These are phyloP conservation scores for Lagenidium giganteum DNA, from an alignment of 352 stramenopile genomes.

Conservation along the genomic window DNA sequence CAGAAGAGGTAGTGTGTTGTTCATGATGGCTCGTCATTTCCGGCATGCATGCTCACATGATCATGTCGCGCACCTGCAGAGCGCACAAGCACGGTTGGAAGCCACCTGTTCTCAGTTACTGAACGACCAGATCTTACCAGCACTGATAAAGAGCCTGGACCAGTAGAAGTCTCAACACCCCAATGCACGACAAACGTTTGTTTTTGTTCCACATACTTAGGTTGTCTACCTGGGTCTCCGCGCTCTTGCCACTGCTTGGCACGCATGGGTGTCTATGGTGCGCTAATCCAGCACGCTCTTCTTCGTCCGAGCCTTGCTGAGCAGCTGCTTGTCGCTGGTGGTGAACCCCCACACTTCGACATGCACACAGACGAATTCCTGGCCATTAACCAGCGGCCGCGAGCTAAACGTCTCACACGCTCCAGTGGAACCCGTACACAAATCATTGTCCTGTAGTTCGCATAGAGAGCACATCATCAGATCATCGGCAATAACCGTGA, in stretches of 20 bases:
- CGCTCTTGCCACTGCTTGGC: too few species aligned
- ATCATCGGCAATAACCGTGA: too few species aligned
- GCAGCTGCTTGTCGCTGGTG: slow-evolving; percentile 28
- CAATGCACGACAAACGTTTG: too few species aligned
- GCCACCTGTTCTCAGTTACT: too few species aligned
- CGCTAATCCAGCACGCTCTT: slow-evolving; percentile 53
- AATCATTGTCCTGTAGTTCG: slow-evolving; percentile 70
- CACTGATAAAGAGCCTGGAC: slow-evolving; percentile 23
- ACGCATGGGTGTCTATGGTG: too few species aligned
- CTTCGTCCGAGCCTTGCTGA: slow-evolving; percentile 24
- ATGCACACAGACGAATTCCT: slow-evolving; percentile 64
- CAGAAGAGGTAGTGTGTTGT: slow-evolving; percentile 22
- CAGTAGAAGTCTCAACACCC: too few species aligned
- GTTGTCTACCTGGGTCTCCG: slow-evolving; percentile 25
- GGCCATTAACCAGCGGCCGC: slow-evolving; percentile 53
- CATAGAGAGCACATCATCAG: slow-evolving; percentile 4
- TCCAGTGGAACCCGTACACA: slow-evolving; percentile 62
- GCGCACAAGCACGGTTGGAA: too few species aligned
- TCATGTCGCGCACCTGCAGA: too few species aligned
- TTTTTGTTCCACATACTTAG: too few species aligned
- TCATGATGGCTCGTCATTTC: too few species aligned
- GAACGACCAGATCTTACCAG: too few species aligned
- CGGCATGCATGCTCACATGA: too few species aligned
- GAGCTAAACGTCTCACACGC: slow-evolving; percentile 78
- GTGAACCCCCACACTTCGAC: slow-evolving; percentile 79